These are phyloP conservation scores for Eimeria praecox DNA, from an alignment of 169 alveolate genomes.

Conservation along the genomic window DNA sequence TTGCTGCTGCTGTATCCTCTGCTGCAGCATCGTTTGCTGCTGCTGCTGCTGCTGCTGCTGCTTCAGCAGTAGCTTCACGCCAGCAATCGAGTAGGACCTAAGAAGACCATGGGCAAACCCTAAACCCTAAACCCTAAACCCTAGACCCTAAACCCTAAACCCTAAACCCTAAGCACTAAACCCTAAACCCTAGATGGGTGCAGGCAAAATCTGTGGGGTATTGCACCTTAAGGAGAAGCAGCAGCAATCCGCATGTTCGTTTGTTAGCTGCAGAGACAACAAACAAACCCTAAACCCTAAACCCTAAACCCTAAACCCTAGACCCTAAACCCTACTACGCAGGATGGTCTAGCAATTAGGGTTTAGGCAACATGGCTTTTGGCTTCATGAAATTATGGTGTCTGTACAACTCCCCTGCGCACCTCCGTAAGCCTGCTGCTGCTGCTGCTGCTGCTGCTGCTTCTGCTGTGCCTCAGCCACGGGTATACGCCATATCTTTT, in stretches of 20 bases:
- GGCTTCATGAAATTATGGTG: background rate
- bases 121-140: conserved; percentile 24
- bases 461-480: conserved; percentile 8
- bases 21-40: background rate
- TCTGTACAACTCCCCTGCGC: background rate
- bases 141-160: background rate
- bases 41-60: conserved; percentile 19
- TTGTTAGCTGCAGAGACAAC: background rate
- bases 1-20: background rate
- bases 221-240: background rate
- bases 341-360: background rate
- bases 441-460: conserved; percentile 34
- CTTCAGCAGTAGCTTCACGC: conserved; percentile 9
- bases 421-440: conserved; percentile 40
- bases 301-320: background rate
- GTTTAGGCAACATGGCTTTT: no score
- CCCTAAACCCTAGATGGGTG: background rate
- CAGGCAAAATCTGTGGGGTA: background rate
- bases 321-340: background rate
- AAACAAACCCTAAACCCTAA: background rate
- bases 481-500: background rate
- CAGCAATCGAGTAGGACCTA: conserved; percentile 27
- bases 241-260: conserved; percentile 5
- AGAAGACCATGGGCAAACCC: background rate
- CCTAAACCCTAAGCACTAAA: background rate